Percentiles rank a stretch among this genome's conserved stretches.
Conservation (phyloP, 768 basidiomycete genomes). For the Neoboletus subvelutipes region DNA sequence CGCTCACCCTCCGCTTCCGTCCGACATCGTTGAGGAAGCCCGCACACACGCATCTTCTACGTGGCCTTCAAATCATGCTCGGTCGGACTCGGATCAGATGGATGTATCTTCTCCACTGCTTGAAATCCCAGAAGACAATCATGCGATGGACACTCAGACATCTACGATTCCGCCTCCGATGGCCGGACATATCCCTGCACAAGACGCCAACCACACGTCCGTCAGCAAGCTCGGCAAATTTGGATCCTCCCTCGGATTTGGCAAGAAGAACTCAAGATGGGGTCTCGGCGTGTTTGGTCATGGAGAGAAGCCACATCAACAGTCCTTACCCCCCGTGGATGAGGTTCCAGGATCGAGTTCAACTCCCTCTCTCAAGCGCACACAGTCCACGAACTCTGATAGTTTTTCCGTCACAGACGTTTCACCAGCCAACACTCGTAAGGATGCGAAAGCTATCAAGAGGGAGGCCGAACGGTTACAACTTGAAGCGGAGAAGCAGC, state of each 20-base stretch:
- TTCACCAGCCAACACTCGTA: conserved; percentile 39
- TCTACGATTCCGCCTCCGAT: conserved; percentile 47
- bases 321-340: conserved; percentile 66
- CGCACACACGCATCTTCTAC: conserved; percentile 23
- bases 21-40: conserved; percentile 30
- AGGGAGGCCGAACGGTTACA: conserved; percentile 78
- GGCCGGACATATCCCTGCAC: conserved; percentile 36
- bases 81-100: conserved; percentile 47
- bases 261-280: conserved; percentile 71
- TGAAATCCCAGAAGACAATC: conserved; percentile 44
- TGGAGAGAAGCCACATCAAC: conserved; percentile 64
- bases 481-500: conserved; percentile 81
- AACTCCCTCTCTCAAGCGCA: conserved; percentile 71
- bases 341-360: conserved; percentile 59
- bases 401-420: conserved; percentile 59
- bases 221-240: conserved; percentile 58
- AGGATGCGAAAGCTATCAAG: conserved; percentile 73
- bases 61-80: conserved; percentile 32
- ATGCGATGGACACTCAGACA: conserved; percentile 47
- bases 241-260: conserved; percentile 55
- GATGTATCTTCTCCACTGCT: conserved; percentile 51
- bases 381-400: conserved; percentile 76
- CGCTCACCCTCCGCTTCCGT: conserved; percentile 34
- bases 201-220: conserved; percentile 41
- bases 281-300: conserved; percentile 68